Conservation (phyloP, 805 yeast genomes). For the Candida pseudoglaebosa region DNA sequence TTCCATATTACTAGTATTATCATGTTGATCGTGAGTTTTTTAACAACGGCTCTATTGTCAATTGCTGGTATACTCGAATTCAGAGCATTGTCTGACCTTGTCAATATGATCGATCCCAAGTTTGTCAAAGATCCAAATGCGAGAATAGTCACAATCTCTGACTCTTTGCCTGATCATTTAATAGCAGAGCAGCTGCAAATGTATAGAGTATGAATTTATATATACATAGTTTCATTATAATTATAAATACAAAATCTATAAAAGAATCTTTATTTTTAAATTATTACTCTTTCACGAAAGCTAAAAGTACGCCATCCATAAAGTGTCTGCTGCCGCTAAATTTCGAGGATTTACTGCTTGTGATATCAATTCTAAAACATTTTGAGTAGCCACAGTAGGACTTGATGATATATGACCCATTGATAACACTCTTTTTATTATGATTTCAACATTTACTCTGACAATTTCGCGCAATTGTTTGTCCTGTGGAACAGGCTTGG, state of each 20-base stretch:
- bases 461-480: slow-evolving; percentile 84
- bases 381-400: slow-evolving; percentile 81
- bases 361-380: slow-evolving; percentile 82
- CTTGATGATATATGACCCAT: slow-evolving; percentile 57
- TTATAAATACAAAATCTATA: too few species aligned
- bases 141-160: slow-evolving; percentile 1
- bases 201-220: background rate
- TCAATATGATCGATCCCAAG: slow-evolving; percentile 17
- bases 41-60: slow-evolving; percentile 12
- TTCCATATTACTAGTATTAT: slow-evolving; percentile 20
- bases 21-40: slow-evolving; percentile 13
- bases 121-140: slow-evolving; percentile 1
- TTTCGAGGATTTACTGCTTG: slow-evolving; percentile 95
- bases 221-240: background rate
- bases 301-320: slow-evolving; percentile 95
- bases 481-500: slow-evolving; percentile 73
- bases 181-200: background rate
- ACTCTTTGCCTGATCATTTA: background rate
- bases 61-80: slow-evolving; percentile 10
- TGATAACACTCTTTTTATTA: slow-evolving; percentile 73
- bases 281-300: too few species aligned
- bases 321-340: slow-evolving; percentile 83
- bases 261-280: too few species aligned
- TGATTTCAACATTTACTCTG: slow-evolving; percentile 78
- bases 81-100: slow-evolving; percentile 18